phyloP scores from a whole-genome alignment of 2,329 filamentous ascomycete genomes.

The Trichoderma pleuroti region DNA sequence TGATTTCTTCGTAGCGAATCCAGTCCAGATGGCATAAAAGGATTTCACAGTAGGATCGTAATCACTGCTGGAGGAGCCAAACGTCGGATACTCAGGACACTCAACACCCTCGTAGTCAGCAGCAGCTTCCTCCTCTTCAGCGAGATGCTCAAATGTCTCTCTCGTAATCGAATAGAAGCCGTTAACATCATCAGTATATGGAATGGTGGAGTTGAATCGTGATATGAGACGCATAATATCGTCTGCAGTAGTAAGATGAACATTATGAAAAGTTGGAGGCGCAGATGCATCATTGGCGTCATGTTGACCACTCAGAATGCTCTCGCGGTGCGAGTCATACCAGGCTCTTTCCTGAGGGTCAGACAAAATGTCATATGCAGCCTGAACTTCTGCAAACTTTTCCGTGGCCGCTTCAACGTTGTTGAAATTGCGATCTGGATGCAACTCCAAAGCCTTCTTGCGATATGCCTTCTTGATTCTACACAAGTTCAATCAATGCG shows the following conservation, averaged over 20 bases:
- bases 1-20: conserved; percentile 78
- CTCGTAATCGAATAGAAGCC: conserved; percentile 83
- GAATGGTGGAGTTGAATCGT: conserved; percentile 72
- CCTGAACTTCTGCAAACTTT: conserved; percentile 86
- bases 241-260: conserved; percentile 73
- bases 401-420: conserved; percentile 79
- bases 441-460: conserved; percentile 83
- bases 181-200: conserved; percentile 73
- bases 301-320: conserved; percentile 69
- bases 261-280: conserved; percentile 62
- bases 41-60: conserved; percentile 73
- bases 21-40: conserved; percentile 79
- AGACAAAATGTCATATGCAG: conserved; percentile 92
- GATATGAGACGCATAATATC: conserved; percentile 76
- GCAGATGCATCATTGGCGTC: conserved; percentile 41
- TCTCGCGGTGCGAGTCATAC: conserved; percentile 93
- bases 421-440: conserved; percentile 90
- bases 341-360: conserved; percentile 93
- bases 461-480: conserved; percentile 94
- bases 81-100: conserved; percentile 69
- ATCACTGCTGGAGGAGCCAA: conserved; percentile 70
- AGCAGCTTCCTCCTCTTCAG: conserved; percentile 73
- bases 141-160: conserved; percentile 75
- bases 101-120: conserved; percentile 64
- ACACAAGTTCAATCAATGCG: not conserved